These are phyloP conservation scores for Mesostigma viride DNA, from an alignment of 139 green algal genomes.

Conservation along the genomic window DNA sequence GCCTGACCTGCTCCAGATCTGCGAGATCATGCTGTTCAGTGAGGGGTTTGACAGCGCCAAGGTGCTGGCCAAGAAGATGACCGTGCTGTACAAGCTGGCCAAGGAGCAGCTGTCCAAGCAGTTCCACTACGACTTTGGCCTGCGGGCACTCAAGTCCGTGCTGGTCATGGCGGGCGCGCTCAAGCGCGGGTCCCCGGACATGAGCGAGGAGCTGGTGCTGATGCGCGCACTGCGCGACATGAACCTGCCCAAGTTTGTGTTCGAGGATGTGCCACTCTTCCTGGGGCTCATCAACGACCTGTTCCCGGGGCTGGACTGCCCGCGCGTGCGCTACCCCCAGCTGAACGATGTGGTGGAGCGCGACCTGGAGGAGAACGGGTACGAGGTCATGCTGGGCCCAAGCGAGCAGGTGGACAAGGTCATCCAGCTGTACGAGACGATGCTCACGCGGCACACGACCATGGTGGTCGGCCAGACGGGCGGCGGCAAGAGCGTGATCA, in stretches of 20 bases:
- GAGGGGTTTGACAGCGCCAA: constrained; percentile 70
- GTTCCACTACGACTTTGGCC: constrained; percentile 77
- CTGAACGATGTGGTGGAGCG: constrained; percentile 75
- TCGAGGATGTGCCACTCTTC: constrained; percentile 78
- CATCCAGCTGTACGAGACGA: constrained; percentile 74
- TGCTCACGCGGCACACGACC: constrained; percentile 71
- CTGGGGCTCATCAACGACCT: constrained; percentile 65
- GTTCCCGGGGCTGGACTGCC: constrained; percentile 48
- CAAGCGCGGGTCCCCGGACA: constrained; percentile 62
- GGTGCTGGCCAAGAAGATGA: constrained; percentile 77
- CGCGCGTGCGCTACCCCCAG: constrained; percentile 48
- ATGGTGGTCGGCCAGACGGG: constrained; percentile 77
- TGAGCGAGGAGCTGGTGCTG: constrained; percentile 63
- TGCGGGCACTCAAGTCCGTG: constrained; percentile 66
- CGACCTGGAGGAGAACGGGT: constrained; percentile 42
- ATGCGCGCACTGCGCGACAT: constrained; percentile 79
- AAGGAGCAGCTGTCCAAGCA: constrained; percentile 73
- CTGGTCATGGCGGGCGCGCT: constrained; percentile 70
- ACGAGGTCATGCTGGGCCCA: constrained; percentile 37
- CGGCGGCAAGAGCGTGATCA: constrained; percentile 76
- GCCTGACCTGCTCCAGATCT: constrained; percentile 66
- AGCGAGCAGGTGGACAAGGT: constrained; percentile 69
- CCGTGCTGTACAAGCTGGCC: constrained; percentile 72
- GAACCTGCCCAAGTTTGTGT: constrained; percentile 82
- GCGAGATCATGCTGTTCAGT: constrained; percentile 78